phyloP scores from a whole-genome alignment of 2,329 filamentous ascomycete species.

The Nakataea oryzae region DNA sequence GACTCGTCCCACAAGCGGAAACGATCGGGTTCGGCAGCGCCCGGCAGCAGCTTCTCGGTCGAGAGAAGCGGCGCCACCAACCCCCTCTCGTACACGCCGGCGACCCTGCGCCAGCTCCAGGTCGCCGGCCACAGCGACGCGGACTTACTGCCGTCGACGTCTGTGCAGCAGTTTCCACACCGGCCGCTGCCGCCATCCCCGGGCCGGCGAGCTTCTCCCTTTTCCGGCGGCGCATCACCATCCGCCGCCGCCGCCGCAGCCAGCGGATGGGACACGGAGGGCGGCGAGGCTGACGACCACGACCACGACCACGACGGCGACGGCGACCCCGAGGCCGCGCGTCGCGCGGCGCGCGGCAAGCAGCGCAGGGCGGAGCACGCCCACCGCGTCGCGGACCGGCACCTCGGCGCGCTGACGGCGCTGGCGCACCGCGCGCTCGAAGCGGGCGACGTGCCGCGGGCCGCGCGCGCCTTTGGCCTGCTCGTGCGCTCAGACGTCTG shows the following conservation, averaged over 20 bases:
- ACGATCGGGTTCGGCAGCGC: slow-evolving; percentile 15
- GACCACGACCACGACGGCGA: slow-evolving; percentile 7
- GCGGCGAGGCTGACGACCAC: slow-evolving; percentile 3
- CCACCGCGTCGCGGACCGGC: slow-evolving; percentile 23
- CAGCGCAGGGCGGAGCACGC: slow-evolving; percentile 22
- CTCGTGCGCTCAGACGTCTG: slow-evolving; percentile 46
- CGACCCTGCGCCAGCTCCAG: slow-evolving; percentile 39
- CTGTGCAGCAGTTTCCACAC: slow-evolving; percentile 40
- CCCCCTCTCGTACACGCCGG: slow-evolving; percentile 42
- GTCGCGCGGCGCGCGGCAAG: slow-evolving; percentile 6
- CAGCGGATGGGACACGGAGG: not conserved
- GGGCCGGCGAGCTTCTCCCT: not conserved
- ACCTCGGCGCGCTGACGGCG: slow-evolving; percentile 57
- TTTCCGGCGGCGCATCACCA: not conserved
- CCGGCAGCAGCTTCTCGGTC: slow-evolving; percentile 8
- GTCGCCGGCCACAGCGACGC: slow-evolving; percentile 40
- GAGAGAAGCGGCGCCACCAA: slow-evolving; percentile 32
- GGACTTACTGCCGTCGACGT: slow-evolving; percentile 28
- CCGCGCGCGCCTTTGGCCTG: slow-evolving; percentile 65
- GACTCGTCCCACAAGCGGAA: slow-evolving; percentile 20
- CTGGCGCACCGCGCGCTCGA: slow-evolving; percentile 65
- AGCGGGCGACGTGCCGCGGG: slow-evolving; percentile 58
- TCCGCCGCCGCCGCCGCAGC: not conserved
- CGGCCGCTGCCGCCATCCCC: slow-evolving; percentile 20
- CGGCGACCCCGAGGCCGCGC: slow-evolving; percentile 2